Evolutionary conservation across 2,329 filamentous ascomycete species (phyloP).

Genomic region (Scytalidium sp.): DNA sequence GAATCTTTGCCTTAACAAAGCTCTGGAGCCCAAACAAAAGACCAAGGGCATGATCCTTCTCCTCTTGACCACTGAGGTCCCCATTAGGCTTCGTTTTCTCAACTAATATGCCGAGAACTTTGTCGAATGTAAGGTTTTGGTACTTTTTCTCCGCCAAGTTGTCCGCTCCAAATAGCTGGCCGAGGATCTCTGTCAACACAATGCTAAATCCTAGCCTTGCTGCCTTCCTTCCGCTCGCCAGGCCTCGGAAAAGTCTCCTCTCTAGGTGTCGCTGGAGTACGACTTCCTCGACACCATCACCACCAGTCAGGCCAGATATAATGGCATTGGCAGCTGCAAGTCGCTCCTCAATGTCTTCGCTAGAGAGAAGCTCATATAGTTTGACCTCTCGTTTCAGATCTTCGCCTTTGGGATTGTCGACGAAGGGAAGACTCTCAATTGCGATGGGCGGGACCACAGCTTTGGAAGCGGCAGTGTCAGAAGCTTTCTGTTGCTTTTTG

Average conservation of each 20-base stretch:
- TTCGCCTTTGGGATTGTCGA: conserved; percentile 47
- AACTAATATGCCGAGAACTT: conserved; percentile 48
- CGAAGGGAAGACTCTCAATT: conserved; percentile 38
- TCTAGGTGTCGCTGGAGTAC: conserved; percentile 58
- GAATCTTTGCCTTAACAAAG: conserved; percentile 73
- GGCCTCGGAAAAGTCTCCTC: conserved; percentile 75
- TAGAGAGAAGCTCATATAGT: conserved; percentile 60
- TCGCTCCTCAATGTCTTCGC: conserved; percentile 53
- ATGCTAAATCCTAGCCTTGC: conserved; percentile 87
- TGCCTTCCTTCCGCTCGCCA: conserved; percentile 86
- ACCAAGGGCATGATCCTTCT: conserved; percentile 81
- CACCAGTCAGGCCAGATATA: conserved; percentile 51
- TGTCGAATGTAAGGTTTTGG: conserved; percentile 52
- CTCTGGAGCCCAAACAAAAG: conserved; percentile 84
- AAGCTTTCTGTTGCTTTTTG: conserved; percentile 23
- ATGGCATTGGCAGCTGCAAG: conserved; percentile 58
- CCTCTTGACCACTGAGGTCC: conserved; percentile 66
- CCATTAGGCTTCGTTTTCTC: conserved; percentile 54
- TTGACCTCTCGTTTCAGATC: conserved; percentile 56
- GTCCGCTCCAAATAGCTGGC: conserved; percentile 61
- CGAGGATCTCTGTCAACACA: conserved; percentile 77
- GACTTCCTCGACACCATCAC: conserved; percentile 46
- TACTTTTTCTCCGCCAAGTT: conserved; percentile 44
- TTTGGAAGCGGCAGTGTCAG: conserved; percentile 9
- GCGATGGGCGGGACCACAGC: conserved; percentile 6